A percentile compares a stretch with the other conserved stretches of the same genome.
phyloP scores from a whole-genome alignment of 192 early-diverging fungal species.

The Umbelopsis ramanniana region DNA sequence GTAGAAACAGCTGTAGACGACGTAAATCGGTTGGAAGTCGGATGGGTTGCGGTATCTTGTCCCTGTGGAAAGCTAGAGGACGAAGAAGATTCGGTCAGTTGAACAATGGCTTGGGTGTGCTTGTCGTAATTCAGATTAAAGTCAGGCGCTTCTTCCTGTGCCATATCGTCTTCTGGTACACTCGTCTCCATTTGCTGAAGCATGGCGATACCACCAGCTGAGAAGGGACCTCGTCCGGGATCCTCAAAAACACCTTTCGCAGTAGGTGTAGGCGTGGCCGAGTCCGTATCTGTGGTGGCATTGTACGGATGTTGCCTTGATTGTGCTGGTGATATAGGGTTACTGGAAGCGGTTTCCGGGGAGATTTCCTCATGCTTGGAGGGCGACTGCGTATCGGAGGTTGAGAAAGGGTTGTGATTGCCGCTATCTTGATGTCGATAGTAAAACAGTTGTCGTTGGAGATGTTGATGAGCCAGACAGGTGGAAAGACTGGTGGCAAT shows the following conservation, averaged over 20 bases:
- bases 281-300: slow-evolving; percentile 12
- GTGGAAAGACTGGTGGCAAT: slow-evolving; percentile 47
- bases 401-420: neutral
- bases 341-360: neutral
- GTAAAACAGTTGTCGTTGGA: slow-evolving; percentile 21
- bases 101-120: neutral
- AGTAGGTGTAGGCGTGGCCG: slow-evolving; percentile 26
- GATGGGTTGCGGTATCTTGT: neutral
- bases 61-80: neutral
- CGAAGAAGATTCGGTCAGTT: too few species aligned
- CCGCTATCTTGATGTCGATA: slow-evolving; percentile 15
- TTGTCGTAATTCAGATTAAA: slow-evolving; percentile 8
- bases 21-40: neutral
- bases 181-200: neutral
- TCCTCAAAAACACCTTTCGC: neutral
- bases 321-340: neutral
- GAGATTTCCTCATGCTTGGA: neutral
- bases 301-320: neutral
- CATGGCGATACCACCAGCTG: neutral
- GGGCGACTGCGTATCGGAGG: neutral
- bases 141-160: neutral
- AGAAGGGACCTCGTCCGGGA: neutral
- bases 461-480: slow-evolving; percentile 25
- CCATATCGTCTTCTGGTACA: neutral
- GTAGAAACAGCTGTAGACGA: neutral